phyloP scores from a whole-genome alignment of 805 yeast species.

The Yamadazyma paraphyllophila region DNA sequence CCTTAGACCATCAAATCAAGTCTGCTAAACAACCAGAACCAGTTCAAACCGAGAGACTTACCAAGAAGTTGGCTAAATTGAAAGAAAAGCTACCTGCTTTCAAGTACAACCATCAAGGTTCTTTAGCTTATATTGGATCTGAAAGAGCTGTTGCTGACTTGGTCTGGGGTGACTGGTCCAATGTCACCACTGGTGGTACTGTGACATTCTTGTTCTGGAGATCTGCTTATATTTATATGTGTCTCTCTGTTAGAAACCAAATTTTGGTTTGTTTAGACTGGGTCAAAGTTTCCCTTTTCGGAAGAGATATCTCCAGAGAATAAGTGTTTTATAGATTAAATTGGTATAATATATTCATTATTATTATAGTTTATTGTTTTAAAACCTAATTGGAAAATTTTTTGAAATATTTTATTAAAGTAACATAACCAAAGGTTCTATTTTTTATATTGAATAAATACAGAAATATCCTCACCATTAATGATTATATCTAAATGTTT shows the following conservation, averaged over 20 bases:
- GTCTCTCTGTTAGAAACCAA: constrained; percentile 85
- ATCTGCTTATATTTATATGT: constrained; percentile 89
- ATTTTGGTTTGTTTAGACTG: constrained; percentile 84
- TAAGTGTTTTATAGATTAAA: constrained; percentile 19
- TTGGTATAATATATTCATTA: not conserved
- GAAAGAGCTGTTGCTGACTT: constrained; percentile 94
- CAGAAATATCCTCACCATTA: too few relatives aligned
- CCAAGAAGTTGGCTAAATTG: constrained; percentile 45
- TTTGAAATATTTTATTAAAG: too few relatives aligned
- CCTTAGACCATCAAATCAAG: constrained; percentile 45
- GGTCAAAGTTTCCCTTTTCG: constrained; percentile 83
- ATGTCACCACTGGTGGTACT: constrained; percentile 79
- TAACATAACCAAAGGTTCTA: too few relatives aligned
- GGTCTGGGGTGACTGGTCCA: constrained; percentile 74
- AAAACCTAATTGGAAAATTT: too few relatives aligned
- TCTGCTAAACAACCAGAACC: constrained; percentile 41
- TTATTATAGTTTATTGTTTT: not conserved
- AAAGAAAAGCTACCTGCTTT: constrained; percentile 55
- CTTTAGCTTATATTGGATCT: constrained; percentile 89
- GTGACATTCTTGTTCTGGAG: constrained; percentile 93
- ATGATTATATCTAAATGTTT: not conserved
- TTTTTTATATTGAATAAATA: too few relatives aligned
- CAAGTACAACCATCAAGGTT: constrained; percentile 84
- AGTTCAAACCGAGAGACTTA: constrained; percentile 39
- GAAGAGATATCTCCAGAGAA: constrained; percentile 92